Evolutionary conservation across 495 filamentous ascomycete species (phyloP), one percentile per base, ranked within the genome.

Genomic region (Penicilliopsis zonata): DNA sequence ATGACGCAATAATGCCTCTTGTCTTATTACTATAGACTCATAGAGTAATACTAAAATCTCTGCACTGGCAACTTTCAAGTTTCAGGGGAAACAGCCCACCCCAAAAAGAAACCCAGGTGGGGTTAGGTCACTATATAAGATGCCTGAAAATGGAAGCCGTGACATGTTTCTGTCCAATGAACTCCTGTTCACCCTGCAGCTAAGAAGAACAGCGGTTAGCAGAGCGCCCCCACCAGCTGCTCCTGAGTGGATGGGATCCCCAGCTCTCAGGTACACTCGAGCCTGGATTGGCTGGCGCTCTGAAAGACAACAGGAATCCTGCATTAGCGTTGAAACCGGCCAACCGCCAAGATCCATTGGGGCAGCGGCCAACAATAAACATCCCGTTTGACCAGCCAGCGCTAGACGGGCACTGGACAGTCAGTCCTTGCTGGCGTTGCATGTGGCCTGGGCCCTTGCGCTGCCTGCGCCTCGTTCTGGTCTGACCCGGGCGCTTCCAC

Each of bases 341-440:
- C 3, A 4, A 27, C 14, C 14, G 25, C 25, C 25, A 23, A 23
- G 21, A 23, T 6, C 6, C 21, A 23, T 10, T 23, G 21, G 21
- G 21, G 21, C 6, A 6, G 21, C 21, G 6, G 10, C 21, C 21
- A 23, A 27, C 25, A 27, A 9, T 27, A 5, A 27, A 27, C 25
- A 12, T 3, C 25, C n/a, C n/a, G 21, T 27, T 5, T 9, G 10
- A 27, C 25, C n/a, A 27, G 14, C 4, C 14, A 12, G 25, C 10
- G 6, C 10, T 4, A 27, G 25, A 27, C n/a, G n/a, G 25, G 25
- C 25, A 27, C 25, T n/a, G n/a, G n/a, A n/a, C n/a, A n/a, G n/a
- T n/a, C n/a, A 27, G 25, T 13, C 25, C 25, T 27, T 27, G 25
- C n/a, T 27, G n/a, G 25, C 25, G n/a, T 27, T 27, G 4, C 10